Evolutionary conservation across 306 rosid genomes (phyloP).

Genomic region (Malus sieversii): DNA sequence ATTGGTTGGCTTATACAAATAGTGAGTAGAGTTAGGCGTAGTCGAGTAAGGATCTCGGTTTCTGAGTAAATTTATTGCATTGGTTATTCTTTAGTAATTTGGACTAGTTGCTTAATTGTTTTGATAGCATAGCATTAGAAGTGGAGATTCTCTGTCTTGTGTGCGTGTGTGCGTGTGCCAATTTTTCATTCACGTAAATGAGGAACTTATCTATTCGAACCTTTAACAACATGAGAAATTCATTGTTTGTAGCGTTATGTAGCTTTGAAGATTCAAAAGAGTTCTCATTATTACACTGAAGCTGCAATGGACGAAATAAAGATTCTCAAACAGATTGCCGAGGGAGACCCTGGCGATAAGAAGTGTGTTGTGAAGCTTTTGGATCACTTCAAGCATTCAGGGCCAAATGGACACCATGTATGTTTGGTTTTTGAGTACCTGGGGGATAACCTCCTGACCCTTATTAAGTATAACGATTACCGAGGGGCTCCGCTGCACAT

Average conservation of each 20-base stretch:
- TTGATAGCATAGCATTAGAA: neutral
- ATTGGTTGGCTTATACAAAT: neutral
- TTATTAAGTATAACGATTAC: slow-evolving; percentile 66
- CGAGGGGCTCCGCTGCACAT: slow-evolving; percentile 57
- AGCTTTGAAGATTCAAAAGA: slow-evolving; percentile 81
- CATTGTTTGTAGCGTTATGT: slow-evolving; percentile 55
- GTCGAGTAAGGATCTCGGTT: neutral
- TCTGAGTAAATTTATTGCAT: neutral
- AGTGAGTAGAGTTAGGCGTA: neutral
- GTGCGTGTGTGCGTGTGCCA: neutral
- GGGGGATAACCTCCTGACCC: slow-evolving; percentile 82
- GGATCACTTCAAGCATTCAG: slow-evolving; percentile 87
- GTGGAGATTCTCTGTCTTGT: neutral
- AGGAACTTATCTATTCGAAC: neutral
- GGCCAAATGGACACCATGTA: slow-evolving; percentile 83
- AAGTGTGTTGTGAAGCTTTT: slow-evolving; percentile 85
- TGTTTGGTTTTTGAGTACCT: slow-evolving; percentile 88
- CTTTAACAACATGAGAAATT: slow-evolving; percentile 18
- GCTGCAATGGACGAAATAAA: slow-evolving; percentile 89
- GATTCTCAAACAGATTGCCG: slow-evolving; percentile 71
- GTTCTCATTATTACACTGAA: slow-evolving; percentile 82
- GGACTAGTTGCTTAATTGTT: neutral
- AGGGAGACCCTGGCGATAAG: slow-evolving; percentile 64
- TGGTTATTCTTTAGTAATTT: neutral
- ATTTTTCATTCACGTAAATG: neutral